phyloP scores from a whole-genome alignment of 2,329 filamentous ascomycete species.

The Colletotrichum chlorophyti region DNA sequence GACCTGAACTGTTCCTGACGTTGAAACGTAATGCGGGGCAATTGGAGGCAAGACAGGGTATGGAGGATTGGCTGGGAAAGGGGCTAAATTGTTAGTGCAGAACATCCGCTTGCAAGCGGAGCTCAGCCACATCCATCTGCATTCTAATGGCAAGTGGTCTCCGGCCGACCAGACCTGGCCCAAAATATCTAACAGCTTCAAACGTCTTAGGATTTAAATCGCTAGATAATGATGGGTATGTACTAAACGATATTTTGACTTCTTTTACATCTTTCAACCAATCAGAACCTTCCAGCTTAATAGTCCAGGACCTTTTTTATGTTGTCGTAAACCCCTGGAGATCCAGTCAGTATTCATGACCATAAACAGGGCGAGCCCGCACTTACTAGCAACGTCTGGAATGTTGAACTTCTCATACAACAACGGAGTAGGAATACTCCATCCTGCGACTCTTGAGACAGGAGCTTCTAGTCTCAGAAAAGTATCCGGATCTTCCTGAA shows the following conservation, averaged over 20 bases:
- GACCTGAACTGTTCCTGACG: slow-evolving; percentile 7
- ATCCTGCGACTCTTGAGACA: slow-evolving; percentile 85
- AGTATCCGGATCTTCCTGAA: slow-evolving; percentile 78
- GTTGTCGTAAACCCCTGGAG: slow-evolving; percentile 71
- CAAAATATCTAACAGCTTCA: neutral
- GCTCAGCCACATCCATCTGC: too few species aligned
- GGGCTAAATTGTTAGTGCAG: slow-evolving; percentile 23
- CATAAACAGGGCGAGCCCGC: neutral
- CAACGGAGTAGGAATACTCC: slow-evolving; percentile 83
- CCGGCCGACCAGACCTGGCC: too few species aligned
- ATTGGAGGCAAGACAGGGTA: slow-evolving; percentile 17
- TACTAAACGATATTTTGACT: neutral
- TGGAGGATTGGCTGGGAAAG: slow-evolving; percentile 19
- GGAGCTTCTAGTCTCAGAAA: slow-evolving; percentile 87
- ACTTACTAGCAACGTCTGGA: slow-evolving; percentile 87
- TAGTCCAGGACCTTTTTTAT: slow-evolving; percentile 73
- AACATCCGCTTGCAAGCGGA: neutral
- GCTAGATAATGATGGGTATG: slow-evolving; percentile 14
- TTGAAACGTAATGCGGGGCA: slow-evolving; percentile 30
- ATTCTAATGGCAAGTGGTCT: too few species aligned
- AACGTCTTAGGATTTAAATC: neutral
- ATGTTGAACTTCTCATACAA: slow-evolving; percentile 82
- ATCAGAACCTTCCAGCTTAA: slow-evolving; percentile 42
- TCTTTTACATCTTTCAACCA: neutral
- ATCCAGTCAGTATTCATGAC: slow-evolving; percentile 36